A percentile compares a stretch with the other conserved stretches of the same genome.
These are phyloP conservation scores for Solanum habrochaites DNA, from an alignment of 257 asterid species.

Conservation along the genomic window DNA sequence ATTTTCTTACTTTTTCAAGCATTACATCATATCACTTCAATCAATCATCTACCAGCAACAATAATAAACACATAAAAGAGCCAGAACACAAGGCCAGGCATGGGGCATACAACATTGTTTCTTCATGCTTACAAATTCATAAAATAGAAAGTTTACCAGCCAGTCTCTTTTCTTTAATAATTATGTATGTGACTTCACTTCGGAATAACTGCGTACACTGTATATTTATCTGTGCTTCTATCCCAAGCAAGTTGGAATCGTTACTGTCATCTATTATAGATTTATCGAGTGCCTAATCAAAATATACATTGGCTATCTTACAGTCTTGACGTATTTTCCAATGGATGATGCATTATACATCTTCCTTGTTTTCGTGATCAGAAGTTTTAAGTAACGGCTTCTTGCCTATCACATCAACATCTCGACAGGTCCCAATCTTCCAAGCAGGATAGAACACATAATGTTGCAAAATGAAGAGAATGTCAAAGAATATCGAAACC, in stretches of 20 bases:
- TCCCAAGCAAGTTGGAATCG: neutral
- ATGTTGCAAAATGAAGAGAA: slow-evolving; percentile 84
- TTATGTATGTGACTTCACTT: neutral
- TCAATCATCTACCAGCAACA: neutral
- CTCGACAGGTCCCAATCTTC: slow-evolving; percentile 7
- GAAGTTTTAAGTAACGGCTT: slow-evolving; percentile 43
- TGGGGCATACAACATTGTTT: neutral
- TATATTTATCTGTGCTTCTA: neutral
- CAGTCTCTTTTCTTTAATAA: neutral
- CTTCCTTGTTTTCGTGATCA: slow-evolving; percentile 14
- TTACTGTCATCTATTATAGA: neutral
- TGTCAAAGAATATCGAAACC: slow-evolving; percentile 70
- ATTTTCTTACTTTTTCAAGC: neutral
- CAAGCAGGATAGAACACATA: slow-evolving; percentile 49
- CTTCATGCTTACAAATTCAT: neutral
- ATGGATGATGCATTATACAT: slow-evolving; percentile 15
- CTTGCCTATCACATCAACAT: slow-evolving; percentile 37
- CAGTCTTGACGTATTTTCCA: neutral
- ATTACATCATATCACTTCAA: neutral
- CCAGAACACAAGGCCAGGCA: neutral
- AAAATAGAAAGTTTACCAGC: neutral
- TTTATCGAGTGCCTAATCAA: neutral
- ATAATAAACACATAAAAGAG: neutral
- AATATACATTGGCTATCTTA: neutral
- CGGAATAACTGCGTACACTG: neutral